Base-by-base conservation (phyloP, 768 basidiomycete genomes). In the Leccinum disarticulatum region DNA sequence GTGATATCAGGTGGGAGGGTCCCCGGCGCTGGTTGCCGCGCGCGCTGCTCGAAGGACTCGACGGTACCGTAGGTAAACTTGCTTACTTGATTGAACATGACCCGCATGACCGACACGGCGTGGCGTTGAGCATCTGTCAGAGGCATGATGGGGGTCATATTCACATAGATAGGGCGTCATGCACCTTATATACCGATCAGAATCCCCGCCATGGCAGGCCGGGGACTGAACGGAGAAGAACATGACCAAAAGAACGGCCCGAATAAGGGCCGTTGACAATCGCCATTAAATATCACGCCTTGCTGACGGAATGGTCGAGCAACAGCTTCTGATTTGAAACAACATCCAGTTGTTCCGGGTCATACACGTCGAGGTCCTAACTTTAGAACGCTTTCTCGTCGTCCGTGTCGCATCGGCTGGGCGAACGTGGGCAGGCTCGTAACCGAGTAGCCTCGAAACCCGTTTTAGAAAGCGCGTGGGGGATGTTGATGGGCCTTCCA, bases 1-100 rank as follows among this genome's bases (percentile, higher is more conserved):
- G 56, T 59, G 30, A 70, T 8, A 27, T 70, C 68, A 3, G 49
- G 17, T 0, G 68, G 66, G 30, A 64, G 3, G 54, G 0, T 9
- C 13, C 17, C 57, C 1, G 56, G 53, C 3, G 33, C 47, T 9
- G 55, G 67, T 3, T 1, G 13, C 9, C 49, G 57, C 2, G 60
- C 56, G 14, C 68, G 67, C 14, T 66, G 46, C 1, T 69, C 65
- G 5, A 66, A 11, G 17, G 67, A 64, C 28, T 50, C 49, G 49
- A 57, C 49, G 2, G 33, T 36, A 33, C 58, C 58, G 0, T 41
- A 17, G 3, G 54, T 38, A 4, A 15, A 1, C 1, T 33, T 2
- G 2, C 9, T 0, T 4, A 9, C 5, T 19, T 19, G n/a, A 1
- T 0, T 9, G 15, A 47, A 28, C 25, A 0, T 17, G 30, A 49